Base-by-base conservation (phyloP, 345 rosid species). In the Cardamine chenopodiifolia region DNA sequence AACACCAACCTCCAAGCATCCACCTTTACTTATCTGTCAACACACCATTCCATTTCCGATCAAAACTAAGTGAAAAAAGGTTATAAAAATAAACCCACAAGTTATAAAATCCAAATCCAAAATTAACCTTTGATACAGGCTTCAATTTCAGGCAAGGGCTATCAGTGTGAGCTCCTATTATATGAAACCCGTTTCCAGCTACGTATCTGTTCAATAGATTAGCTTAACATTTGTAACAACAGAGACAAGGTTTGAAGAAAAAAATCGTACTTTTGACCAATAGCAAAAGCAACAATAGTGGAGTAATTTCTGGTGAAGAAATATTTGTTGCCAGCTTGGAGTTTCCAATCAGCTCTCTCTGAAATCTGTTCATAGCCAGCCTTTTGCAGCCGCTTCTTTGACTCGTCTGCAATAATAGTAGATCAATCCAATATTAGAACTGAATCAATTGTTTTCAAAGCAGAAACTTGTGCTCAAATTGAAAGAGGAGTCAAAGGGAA, bases 141-240 rank as follows among this genome's bases (percentile, higher is more conserved):
- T 95, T 95, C 73, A 95, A 71, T 79, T 92, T 95, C 31, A 92
- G 50, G 72, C 99, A 95, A 78, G 99, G 99, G 79, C 99, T 95
- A 65, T 95, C 99, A 15, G 98, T 90, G 59, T 95, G 99, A 8
- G 98, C 99, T 50, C 99, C 98, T 0, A 95, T 80, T 5, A 90
- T 80, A 73, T 86, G 86, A 74, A 95, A 90, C 34, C 99, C 99
- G 66, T 92, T 92, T 35, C 99, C 99, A 72, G 98, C 91, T 57
- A 81, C 96, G 77, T 86, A 95, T 75, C 99, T 95, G 68, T 28
- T 20, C 25, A 55, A n/a, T 14, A 18, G 28, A 49, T n/a, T 12
- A 25, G 14, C 13, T 35, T 19, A 54, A 68, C 17, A 14, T 40
- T 14, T n/a, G 47, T 40, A 40, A 44, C 49, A 15, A 6, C 25